Conservation (phyloP, 2,329 filamentous ascomycete species). For the Corynespora cassiicola region DNA sequence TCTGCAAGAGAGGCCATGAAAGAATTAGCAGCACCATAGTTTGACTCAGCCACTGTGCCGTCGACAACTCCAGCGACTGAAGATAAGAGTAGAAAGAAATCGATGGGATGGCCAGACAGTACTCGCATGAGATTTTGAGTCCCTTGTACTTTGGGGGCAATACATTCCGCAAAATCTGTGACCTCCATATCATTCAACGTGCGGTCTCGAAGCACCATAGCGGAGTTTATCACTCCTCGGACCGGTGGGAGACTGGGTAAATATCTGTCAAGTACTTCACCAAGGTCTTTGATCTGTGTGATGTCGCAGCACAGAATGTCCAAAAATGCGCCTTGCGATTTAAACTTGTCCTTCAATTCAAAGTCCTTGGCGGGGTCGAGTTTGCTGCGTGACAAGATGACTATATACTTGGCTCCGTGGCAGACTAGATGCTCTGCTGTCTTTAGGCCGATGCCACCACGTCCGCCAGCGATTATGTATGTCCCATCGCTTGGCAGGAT, state of each 20-base stretch:
- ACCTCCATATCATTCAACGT: too few relatives aligned
- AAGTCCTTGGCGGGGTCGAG: too few relatives aligned
- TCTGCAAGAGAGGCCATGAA: conserved; percentile 52
- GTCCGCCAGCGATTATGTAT: conserved; percentile 10
- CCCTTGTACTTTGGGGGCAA: conserved; percentile 21
- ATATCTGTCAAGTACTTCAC: background rate
- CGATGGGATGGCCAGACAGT: too few relatives aligned
- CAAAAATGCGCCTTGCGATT: too few relatives aligned
- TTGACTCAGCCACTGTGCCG: conserved; percentile 19
- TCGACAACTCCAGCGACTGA: conserved; percentile 9
- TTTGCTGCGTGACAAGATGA: conserved; percentile 4
- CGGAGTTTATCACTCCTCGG: conserved; percentile 1
- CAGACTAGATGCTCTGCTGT: background rate
- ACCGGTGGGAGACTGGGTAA: background rate
- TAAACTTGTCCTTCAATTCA: too few relatives aligned
- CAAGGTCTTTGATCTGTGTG: background rate
- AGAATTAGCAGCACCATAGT: conserved; percentile 22
- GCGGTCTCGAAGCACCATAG: conserved; percentile 5
- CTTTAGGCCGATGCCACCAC: conserved; percentile 7
- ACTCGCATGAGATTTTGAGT: conserved; percentile 17
- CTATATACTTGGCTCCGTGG: conserved; percentile 1
- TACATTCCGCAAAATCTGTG: too few relatives aligned
- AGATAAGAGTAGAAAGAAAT: conserved; percentile 28
- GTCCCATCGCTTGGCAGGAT: background rate
- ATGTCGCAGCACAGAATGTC: conserved; percentile 1